These are phyloP conservation scores for Colletotrichum abscissum DNA, from an alignment of 2,329 filamentous ascomycete species.

Conservation along the genomic window DNA sequence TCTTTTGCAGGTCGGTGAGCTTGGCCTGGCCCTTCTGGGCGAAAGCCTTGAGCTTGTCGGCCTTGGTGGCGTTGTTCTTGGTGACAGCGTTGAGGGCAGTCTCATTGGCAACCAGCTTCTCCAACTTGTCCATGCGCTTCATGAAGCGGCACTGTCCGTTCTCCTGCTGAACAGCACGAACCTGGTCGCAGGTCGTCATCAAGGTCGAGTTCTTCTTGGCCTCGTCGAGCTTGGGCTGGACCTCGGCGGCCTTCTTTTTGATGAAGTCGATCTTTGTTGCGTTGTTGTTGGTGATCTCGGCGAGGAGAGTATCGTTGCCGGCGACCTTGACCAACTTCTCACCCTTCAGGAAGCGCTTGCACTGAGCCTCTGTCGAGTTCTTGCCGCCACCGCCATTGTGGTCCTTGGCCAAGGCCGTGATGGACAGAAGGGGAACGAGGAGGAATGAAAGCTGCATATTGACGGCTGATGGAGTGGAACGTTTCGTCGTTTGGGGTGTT, in stretches of 20 bases:
- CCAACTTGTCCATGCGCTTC: constrained; percentile 40
- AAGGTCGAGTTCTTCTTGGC: constrained; percentile 48
- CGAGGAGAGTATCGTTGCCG: constrained; percentile 49
- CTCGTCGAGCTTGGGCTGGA: constrained; percentile 44
- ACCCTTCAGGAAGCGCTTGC: constrained; percentile 45
- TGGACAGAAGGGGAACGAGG: constrained; percentile 20
- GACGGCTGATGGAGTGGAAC: background rate
- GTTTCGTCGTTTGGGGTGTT: background rate
- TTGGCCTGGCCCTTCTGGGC: constrained; percentile 34
- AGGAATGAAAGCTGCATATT: constrained; percentile 34
- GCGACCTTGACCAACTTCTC: constrained; percentile 45
- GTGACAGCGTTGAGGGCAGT: constrained; percentile 39
- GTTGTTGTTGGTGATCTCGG: constrained; percentile 46
- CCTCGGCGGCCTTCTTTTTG: constrained; percentile 48
- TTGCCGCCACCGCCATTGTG: constrained; percentile 35
- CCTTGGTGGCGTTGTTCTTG: constrained; percentile 44
- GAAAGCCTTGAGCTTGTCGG: constrained; percentile 41
- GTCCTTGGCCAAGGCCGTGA: constrained; percentile 42
- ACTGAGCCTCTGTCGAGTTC: constrained; percentile 46
- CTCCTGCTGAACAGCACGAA: constrained; percentile 44
- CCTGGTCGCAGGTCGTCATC: constrained; percentile 45
- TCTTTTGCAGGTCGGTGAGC: constrained; percentile 28
- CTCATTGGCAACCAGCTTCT: constrained; percentile 40
- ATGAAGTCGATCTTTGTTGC: constrained; percentile 48
- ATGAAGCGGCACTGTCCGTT: constrained; percentile 45